Evolutionary conservation across 2,329 filamentous ascomycete species (phyloP).

Genomic region (Ascochyta pisi): DNA sequence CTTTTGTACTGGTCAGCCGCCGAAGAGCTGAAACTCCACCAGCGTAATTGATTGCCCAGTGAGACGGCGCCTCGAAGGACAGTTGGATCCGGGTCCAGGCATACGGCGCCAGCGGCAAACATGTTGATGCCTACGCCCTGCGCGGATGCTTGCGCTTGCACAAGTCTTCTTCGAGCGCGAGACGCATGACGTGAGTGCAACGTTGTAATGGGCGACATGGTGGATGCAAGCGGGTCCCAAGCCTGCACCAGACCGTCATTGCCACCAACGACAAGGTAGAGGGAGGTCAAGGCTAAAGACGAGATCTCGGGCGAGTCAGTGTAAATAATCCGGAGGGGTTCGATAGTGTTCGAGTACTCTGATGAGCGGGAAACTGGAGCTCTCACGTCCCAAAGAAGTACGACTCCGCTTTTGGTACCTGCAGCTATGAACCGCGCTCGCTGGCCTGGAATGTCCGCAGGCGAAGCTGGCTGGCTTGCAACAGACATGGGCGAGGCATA

Average conservation of each 20-base stretch:
- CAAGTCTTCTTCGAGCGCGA: conserved; percentile 76
- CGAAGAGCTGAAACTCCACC: conserved; percentile 92
- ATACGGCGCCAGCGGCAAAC: conserved; percentile 82
- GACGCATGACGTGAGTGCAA: conserved; percentile 85
- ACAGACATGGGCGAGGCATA: conserved; percentile 61
- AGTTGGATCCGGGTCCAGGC: conserved; percentile 85
- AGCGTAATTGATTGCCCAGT: conserved; percentile 84
- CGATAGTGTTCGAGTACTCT: conserved; percentile 64
- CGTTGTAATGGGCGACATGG: conserved; percentile 77
- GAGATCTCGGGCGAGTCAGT: conserved; percentile 91
- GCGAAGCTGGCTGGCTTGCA: conserved; percentile 53
- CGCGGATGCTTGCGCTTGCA: conserved; percentile 71
- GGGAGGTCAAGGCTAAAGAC: conserved; percentile 78
- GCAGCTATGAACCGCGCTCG: conserved; percentile 80
- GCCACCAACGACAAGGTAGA: conserved; percentile 91
- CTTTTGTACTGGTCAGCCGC: conserved; percentile 74
- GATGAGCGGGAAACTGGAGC: conserved; percentile 64
- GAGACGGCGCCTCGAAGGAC: conserved; percentile 85
- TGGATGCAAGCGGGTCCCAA: conserved; percentile 94
- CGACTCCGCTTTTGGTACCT: conserved; percentile 78
- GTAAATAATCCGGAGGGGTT: conserved; percentile 80
- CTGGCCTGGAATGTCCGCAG: conserved; percentile 78
- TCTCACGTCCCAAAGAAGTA: conserved; percentile 86
- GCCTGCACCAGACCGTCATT: conserved; percentile 94
- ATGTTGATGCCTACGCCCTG: conserved; percentile 75